Conservation (phyloP, 2,329 filamentous ascomycete species). For the Coleophoma cylindrospora region DNA sequence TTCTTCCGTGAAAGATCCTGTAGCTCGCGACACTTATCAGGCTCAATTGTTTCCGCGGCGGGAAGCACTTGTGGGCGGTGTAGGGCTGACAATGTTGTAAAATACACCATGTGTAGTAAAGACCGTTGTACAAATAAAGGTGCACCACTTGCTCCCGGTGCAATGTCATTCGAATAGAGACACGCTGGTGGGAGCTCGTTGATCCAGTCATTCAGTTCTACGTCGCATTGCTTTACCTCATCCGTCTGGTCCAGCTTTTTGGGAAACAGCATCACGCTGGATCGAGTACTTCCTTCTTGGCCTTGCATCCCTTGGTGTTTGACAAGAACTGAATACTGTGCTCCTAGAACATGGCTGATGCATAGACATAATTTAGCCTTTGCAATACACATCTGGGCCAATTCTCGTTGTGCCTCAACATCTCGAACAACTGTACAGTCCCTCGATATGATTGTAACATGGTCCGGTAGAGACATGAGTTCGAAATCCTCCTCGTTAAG, state of each 20-base stretch:
- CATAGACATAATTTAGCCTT: slow-evolving; percentile 87
- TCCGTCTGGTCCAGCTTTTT: slow-evolving; percentile 80
- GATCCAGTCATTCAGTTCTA: slow-evolving; percentile 74
- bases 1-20: slow-evolving; percentile 79
- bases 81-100: slow-evolving; percentile 84
- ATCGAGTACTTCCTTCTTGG: slow-evolving; percentile 64
- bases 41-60: slow-evolving; percentile 50
- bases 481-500: slow-evolving; percentile 82
- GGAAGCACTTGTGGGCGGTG: slow-evolving; percentile 89
- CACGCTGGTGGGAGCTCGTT: slow-evolving; percentile 66
- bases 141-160: slow-evolving; percentile 52
- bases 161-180: slow-evolving; percentile 56
- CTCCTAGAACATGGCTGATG: slow-evolving; percentile 82
- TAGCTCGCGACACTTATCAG: slow-evolving; percentile 56
- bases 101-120: slow-evolving; percentile 90
- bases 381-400: slow-evolving; percentile 85
- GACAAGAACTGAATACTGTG: slow-evolving; percentile 88
- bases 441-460: slow-evolving; percentile 61
- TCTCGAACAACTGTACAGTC: slow-evolving; percentile 70
- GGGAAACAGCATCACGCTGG: slow-evolving; percentile 83
- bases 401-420: slow-evolving; percentile 65
- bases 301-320: slow-evolving; percentile 75
- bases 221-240: slow-evolving; percentile 73
- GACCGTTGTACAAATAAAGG: slow-evolving; percentile 67
- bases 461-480: slow-evolving; percentile 60